phyloP scores from a whole-genome alignment of 2,329 filamentous ascomycete species.

The Ascochyta lentis region DNA sequence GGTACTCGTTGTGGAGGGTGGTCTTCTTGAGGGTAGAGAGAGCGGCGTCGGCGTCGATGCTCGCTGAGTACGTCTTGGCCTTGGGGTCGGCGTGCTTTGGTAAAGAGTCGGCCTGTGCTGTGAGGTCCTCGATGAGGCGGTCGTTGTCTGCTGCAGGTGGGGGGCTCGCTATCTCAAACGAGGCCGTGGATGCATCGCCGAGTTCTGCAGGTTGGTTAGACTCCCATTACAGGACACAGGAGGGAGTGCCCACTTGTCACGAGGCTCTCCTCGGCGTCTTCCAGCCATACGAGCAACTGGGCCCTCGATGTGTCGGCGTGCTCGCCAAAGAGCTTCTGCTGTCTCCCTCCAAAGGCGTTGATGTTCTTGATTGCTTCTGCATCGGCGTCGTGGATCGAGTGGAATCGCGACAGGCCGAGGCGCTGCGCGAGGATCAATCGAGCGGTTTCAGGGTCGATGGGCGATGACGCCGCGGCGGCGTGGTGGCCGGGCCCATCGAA shows the following conservation, averaged over 20 bases:
- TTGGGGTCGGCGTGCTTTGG: slow-evolving; percentile 37
- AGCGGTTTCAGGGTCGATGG: slow-evolving; percentile 52
- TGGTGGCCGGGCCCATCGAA: slow-evolving; percentile 36
- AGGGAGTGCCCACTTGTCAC: slow-evolving; percentile 37
- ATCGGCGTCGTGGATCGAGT: slow-evolving; percentile 50
- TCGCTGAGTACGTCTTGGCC: slow-evolving; percentile 33
- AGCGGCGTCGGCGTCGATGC: slow-evolving; percentile 29
- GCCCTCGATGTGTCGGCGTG: slow-evolving; percentile 28
- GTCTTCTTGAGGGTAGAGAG: slow-evolving; percentile 29
- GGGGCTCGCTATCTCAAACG: slow-evolving; percentile 44
- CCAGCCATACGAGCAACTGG: slow-evolving; percentile 50
- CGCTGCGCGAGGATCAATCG: slow-evolving; percentile 59
- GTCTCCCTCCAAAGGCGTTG: slow-evolving; percentile 54
- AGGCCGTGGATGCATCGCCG: slow-evolving; percentile 5
- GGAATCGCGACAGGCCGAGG: slow-evolving; percentile 58
- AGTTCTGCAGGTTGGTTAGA: slow-evolving; percentile 24
- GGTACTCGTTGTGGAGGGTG: slow-evolving; percentile 38
- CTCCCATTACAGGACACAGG: background rate
- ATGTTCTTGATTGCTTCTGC: slow-evolving; percentile 54
- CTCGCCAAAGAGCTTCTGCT: slow-evolving; percentile 51
- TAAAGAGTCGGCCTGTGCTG: slow-evolving; percentile 43
- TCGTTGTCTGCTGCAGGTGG: slow-evolving; percentile 44
- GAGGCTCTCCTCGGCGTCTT: slow-evolving; percentile 46
- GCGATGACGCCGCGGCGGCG: slow-evolving; percentile 26
- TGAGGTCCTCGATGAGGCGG: slow-evolving; percentile 46